Conservation (phyloP, 306 rosid species). For the Fragaria vesca region DNA sequence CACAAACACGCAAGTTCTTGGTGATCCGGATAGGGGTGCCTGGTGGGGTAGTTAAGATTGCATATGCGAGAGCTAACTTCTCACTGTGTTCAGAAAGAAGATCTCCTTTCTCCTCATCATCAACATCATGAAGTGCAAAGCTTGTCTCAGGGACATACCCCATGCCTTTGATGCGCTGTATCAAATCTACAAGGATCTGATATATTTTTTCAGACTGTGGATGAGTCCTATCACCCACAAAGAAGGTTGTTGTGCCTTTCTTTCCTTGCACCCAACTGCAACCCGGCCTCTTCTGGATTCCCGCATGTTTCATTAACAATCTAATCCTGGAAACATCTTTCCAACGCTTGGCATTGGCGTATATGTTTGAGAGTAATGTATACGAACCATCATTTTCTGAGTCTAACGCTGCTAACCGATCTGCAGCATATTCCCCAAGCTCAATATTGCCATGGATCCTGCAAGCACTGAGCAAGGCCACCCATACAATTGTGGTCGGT, state of each 20-base stretch:
- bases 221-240: constrained; percentile 76
- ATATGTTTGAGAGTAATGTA: constrained; percentile 83
- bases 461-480: constrained; percentile 73
- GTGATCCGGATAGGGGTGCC: constrained; percentile 60
- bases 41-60: constrained; percentile 48
- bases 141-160: constrained; percentile 79
- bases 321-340: constrained; percentile 79
- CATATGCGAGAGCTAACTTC: constrained; percentile 91
- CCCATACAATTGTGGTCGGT: constrained; percentile 73
- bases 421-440: constrained; percentile 77
- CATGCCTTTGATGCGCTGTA: constrained; percentile 62
- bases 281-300: constrained; percentile 76
- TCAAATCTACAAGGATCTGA: constrained; percentile 50
- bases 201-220: constrained; percentile 56
- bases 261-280: constrained; percentile 88
- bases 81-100: constrained; percentile 81
- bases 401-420: constrained; percentile 42
- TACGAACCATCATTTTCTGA: constrained; percentile 70
- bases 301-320: constrained; percentile 60
- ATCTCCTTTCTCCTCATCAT: constrained; percentile 82
- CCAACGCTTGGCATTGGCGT: constrained; percentile 78
- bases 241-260: constrained; percentile 61
- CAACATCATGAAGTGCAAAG: constrained; percentile 88
- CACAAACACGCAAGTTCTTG: constrained; percentile 73
- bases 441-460: constrained; percentile 66